Evolutionary conservation across 208 protist species (phyloP), one percentile per base, ranked within the genome.

Genomic region (Leishmania martiniquensis): DNA sequence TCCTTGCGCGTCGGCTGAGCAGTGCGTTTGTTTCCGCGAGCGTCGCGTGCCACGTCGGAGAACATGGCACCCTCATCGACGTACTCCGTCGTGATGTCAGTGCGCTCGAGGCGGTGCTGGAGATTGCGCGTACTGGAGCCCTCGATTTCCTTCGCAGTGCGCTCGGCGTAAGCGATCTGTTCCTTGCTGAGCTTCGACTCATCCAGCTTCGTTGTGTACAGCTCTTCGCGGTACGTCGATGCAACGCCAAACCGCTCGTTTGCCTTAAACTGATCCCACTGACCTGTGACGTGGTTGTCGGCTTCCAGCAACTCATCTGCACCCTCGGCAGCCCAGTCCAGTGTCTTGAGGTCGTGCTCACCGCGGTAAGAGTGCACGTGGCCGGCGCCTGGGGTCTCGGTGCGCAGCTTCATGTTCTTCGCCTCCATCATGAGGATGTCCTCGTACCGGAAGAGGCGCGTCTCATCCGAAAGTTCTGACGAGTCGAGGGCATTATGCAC

Each of bases 171-270:
- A 9, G 76, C 83, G 32, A 87, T 59, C 78, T 95, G 84, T 76
- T 96, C 95, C 76, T 89, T 86, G 29, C 87, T 91, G 39, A 97
- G 76, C 85, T 90, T 91, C 63, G 81, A 84, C 73, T 88, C 86
- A 77, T 97, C 92, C 71, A 98, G 84, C 55, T 85, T 86, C n/a
- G 93, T 98, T 66, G 95, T 98, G 87, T 98, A 98, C 22, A 92
- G 34, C 37, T 93, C 86, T 70, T 98, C 95, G 62, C 84, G 81
- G 85, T 97, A 98, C 20, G 93, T 96, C n/a, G 91, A 91, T 78
- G 82, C 86, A 13, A 96, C 86, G 52, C 92, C 93, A 74, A 98
- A 93, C 74, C 77, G 82, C 76, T 90, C 89, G 80, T 98, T 98
- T 29, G 83, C 89, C 80, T 85, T 85, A 70, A 98, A 97, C 85